Base-by-base conservation (phyloP, 768 basidiomycete species). In the Boletus rufocinnamomeus region DNA sequence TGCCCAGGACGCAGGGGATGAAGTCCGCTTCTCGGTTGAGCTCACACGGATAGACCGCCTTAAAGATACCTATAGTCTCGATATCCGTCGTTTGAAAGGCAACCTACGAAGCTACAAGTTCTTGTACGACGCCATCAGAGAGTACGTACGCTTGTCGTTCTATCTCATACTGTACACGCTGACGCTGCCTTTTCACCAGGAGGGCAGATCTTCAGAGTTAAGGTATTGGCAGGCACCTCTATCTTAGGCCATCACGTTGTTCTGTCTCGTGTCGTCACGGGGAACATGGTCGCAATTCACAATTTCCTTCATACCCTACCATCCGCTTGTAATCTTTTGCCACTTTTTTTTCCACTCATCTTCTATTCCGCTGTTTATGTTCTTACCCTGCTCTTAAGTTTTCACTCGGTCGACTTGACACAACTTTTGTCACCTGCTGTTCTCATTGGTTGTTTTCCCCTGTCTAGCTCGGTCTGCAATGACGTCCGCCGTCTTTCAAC, bases 11-110 rank as follows among this genome's bases (percentile, higher is more conserved):
- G 84, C 85, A 21, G 94, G 94, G 32, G 96, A 96, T 66, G 97
- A 98, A 84, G 93, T 99, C 64, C 86, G 92, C 64, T 98, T 98
- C 79, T 92, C 87, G 14, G 89, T 98, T 61, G 97, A 99, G 77
- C 75, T 99, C 61, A 98, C 96, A 48, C 79, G 91, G 66, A 80
- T 99, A 66, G 89, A 93, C 73, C 85, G 93, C 61, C 80, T 98
- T 66, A 91, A 88, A 64, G 92, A 93, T 69, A 91, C 95, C 46
- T 95, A 89, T 74, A 89, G 89, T 74, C 80, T 98, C 66, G 95
- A 98, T 75, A 88, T 98, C 70, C 85, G 95, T 67, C 77, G 97
- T 63, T 71, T 98, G 69, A 95, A 96, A 74, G 97, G 97, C 30
- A 91, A 92, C 70, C 77, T 96, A 71, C 84, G 91, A 76, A 93